phyloP scores from a whole-genome alignment of 2,329 filamentous ascomycete genomes.

The Nothomitra cinnamomea region DNA sequence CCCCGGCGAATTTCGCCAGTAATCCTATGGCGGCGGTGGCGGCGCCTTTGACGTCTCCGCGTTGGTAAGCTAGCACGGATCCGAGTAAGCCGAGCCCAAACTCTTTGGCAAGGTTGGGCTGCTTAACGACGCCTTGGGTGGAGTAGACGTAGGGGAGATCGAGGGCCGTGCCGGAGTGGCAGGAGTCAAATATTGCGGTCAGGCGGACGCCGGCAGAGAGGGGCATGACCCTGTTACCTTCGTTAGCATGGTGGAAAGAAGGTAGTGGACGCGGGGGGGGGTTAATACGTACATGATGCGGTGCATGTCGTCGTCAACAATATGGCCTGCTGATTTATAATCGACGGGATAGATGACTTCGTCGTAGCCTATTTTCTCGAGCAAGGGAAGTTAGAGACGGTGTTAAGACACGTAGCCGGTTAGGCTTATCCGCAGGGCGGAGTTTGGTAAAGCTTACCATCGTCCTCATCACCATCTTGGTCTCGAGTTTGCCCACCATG shows the following conservation, averaged over 20 bases:
- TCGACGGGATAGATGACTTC: conserved; percentile 69
- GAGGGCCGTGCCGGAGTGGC: conserved; percentile 48
- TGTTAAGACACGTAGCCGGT: background rate
- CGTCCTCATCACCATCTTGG: conserved; percentile 57
- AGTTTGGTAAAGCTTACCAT: conserved; percentile 28
- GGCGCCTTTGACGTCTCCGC: conserved; percentile 68
- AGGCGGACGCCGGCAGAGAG: conserved; percentile 67
- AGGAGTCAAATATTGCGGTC: conserved; percentile 52
- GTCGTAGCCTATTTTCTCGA: conserved; percentile 33
- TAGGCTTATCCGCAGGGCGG: background rate
- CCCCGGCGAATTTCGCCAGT: conserved; percentile 71
- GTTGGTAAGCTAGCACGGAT: conserved; percentile 60
- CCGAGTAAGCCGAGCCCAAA: conserved; percentile 46
- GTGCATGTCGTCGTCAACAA: conserved; percentile 67
- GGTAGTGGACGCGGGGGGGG: background rate
- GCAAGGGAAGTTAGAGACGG: background rate
- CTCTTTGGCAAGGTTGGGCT: conserved; percentile 50
- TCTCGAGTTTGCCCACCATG: conserved; percentile 64
- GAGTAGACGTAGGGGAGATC: conserved; percentile 52
- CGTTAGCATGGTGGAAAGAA: background rate
- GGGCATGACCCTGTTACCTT: conserved; percentile 47
- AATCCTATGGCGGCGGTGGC: conserved; percentile 40
- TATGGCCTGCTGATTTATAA: conserved; percentile 48
- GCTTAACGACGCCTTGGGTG: conserved; percentile 51
- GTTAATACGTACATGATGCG: conserved; percentile 34